Conservation (phyloP, 257 asterid species). For the Pogostemon cablin region DNA sequence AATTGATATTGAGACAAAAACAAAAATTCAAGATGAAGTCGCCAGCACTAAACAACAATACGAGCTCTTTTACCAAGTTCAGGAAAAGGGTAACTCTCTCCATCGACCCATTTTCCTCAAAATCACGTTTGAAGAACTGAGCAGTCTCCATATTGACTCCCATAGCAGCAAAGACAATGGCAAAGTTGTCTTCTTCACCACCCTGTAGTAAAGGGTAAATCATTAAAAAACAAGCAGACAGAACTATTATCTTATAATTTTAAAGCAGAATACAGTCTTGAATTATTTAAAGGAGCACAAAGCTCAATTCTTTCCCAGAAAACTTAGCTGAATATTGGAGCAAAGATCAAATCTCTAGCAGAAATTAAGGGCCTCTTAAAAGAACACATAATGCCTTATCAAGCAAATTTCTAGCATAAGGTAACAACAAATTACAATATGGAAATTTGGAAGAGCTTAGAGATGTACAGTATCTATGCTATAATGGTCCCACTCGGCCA, state of each 20-base stretch:
- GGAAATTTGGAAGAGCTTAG: not conserved
- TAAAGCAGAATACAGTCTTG: slow-evolving; percentile 6
- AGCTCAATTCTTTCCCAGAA: slow-evolving; percentile 6
- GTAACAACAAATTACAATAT: not conserved
- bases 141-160: slow-evolving; percentile 99
- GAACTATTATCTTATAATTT: slow-evolving; percentile 13
- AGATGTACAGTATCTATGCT: not conserved
- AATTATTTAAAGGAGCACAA: not conserved
- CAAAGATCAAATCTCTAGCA: slow-evolving; percentile 16
- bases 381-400: not conserved
- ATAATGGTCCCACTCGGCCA: not conserved
- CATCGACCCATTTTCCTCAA: slow-evolving; percentile 99
- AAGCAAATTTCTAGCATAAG: not conserved
- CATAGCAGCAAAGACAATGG: slow-evolving; percentile 99
- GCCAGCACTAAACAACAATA: slow-evolving; percentile 19
- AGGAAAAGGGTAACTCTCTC: slow-evolving; percentile 97
- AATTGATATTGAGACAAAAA: slow-evolving; percentile 23
- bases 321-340: not conserved
- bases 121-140: slow-evolving; percentile 96
- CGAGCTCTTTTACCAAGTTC: slow-evolving; percentile 63
- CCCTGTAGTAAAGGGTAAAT: slow-evolving; percentile 49
- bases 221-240: slow-evolving; percentile 27
- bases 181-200: slow-evolving; percentile 91
- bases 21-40: slow-evolving; percentile 23
- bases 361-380: slow-evolving; percentile 9